These are phyloP conservation scores for Plantago lanceolata DNA, from an alignment of 305 asterid genomes.

Conservation along the genomic window DNA sequence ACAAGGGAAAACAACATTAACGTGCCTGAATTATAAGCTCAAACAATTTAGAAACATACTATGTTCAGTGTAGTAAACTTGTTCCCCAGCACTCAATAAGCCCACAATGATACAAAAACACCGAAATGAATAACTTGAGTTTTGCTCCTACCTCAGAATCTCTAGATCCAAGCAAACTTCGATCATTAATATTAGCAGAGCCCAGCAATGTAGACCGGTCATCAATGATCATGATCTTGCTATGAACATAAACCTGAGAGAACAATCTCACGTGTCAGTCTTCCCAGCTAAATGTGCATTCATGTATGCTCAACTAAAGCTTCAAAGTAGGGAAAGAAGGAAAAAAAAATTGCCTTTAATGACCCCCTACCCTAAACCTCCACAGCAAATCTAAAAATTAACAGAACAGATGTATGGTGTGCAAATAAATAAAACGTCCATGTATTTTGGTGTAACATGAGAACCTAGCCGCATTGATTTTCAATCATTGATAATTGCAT, in stretches of 20 bases:
- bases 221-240: slow-evolving; percentile 95
- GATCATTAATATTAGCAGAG: slow-evolving; percentile 85
- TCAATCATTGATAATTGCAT: too few species aligned
- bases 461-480: too few species aligned
- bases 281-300: not conserved
- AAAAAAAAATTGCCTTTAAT: not conserved
- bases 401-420: too few species aligned
- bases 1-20: not conserved
- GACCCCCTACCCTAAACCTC: too few species aligned
- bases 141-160: slow-evolving; percentile 77
- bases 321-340: not conserved
- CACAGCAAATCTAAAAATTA: too few species aligned
- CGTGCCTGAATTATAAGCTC: too few species aligned
- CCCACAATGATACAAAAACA: not conserved
- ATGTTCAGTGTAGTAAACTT: not conserved
- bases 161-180: slow-evolving; percentile 95
- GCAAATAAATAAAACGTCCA: not conserved
- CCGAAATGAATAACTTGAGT: not conserved
- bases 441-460: too few species aligned
- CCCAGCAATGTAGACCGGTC: slow-evolving; percentile 71
- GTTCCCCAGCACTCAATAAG: not conserved
- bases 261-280: slow-evolving; percentile 16
- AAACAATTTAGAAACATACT: too few species aligned
- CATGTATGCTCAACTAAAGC: not conserved
- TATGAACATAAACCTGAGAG: slow-evolving; percentile 81